A percentile compares a stretch with the other conserved stretches of the same genome.
These are phyloP conservation scores for Pugionium cornutum DNA, from an alignment of 345 rosid genomes.

Conservation along the genomic window DNA sequence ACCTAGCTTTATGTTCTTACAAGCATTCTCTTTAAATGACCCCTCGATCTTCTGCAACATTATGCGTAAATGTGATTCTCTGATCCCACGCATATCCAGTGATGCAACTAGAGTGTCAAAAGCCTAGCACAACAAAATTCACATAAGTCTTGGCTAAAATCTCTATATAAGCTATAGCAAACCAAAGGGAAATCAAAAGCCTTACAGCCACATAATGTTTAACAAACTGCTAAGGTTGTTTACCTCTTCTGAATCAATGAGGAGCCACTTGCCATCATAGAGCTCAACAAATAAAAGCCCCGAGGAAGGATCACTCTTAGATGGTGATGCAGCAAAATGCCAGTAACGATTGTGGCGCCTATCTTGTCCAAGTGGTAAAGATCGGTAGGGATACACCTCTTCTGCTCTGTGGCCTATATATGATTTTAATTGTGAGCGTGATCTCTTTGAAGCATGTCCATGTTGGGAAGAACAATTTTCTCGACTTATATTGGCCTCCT, in stretches of 20 bases:
- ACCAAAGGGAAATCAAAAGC: not conserved
- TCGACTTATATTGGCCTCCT: conserved; percentile 52
- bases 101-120: conserved; percentile 82
- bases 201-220: conserved; percentile 3
- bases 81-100: conserved; percentile 82
- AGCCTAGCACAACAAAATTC: conserved; percentile 51
- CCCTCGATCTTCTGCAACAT: conserved; percentile 84
- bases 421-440: conserved; percentile 84
- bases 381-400: conserved; percentile 89
- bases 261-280: conserved; percentile 77
- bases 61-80: conserved; percentile 92
- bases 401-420: conserved; percentile 87
- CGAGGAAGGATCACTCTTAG: conserved; percentile 85
- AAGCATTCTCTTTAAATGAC: conserved; percentile 67
- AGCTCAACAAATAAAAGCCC: conserved; percentile 89
- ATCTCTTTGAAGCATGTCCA: conserved; percentile 80
- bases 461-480: conserved; percentile 58
- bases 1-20: conserved; percentile 42
- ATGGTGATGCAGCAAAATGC: conserved; percentile 90
- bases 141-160: conserved; percentile 9
- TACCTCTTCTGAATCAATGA: conserved; percentile 93
- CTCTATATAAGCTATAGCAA: not conserved
- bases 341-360: conserved; percentile 93
- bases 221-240: not conserved
- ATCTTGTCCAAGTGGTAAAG: conserved; percentile 98